These are phyloP conservation scores for Phaffia rhodozyma DNA, from an alignment of 1,284 basidiomycete species.

Conservation along the genomic window DNA sequence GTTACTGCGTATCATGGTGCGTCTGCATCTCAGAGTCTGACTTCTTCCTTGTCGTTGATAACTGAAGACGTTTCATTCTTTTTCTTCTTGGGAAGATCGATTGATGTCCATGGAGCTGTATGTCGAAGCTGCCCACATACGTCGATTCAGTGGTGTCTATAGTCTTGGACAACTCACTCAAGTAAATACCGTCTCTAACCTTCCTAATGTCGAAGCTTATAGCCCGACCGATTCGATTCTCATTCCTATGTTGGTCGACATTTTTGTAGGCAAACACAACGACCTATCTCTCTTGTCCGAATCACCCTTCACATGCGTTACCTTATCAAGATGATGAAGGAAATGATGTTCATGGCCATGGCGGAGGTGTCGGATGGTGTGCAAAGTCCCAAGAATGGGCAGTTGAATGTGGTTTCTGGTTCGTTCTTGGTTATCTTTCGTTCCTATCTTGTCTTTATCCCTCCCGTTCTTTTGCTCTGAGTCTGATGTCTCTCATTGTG, in stretches of 20 bases:
- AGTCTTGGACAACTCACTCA: neutral
- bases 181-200: neutral
- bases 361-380: neutral
- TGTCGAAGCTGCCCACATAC: neutral
- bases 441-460: neutral
- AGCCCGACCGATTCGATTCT: neutral
- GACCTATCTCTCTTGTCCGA: slow-evolving; percentile 11
- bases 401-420: slow-evolving; percentile 14
- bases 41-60: neutral
- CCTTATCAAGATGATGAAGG: neutral
- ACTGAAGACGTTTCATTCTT: neutral
- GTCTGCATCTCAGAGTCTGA: neutral
- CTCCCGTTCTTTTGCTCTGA: neutral
- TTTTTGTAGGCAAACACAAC: slow-evolving; percentile 7
- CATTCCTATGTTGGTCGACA: neutral
- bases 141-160: neutral
- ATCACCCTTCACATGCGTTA: slow-evolving; percentile 8
- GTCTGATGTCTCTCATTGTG: neutral
- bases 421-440: neutral
- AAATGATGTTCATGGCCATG: neutral
- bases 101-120: slow-evolving; percentile 8
- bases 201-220: neutral
- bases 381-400: neutral
- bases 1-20: neutral
- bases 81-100: neutral